These are phyloP conservation scores for Dichomitus squalens DNA, from an alignment of 1,284 basidiomycete species.

Conservation along the genomic window DNA sequence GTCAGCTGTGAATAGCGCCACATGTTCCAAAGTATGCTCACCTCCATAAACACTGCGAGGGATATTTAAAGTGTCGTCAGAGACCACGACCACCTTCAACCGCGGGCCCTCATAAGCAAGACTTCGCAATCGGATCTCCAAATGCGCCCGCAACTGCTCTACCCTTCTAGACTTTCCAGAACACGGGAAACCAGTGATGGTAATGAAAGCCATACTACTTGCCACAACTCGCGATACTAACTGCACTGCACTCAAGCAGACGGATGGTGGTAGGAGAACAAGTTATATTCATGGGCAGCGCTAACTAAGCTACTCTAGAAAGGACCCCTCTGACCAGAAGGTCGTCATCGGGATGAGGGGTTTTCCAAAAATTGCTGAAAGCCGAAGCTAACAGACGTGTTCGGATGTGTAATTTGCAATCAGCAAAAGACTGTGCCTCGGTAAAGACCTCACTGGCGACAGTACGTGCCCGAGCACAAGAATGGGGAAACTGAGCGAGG, in stretches of 20 bases:
- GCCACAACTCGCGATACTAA: too few species aligned
- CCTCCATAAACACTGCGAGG: slow-evolving; percentile 75
- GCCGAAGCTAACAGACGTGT: slow-evolving; percentile 40
- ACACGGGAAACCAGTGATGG: slow-evolving; percentile 88
- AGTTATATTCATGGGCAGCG: slow-evolving; percentile 14
- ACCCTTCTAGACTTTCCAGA: slow-evolving; percentile 86
- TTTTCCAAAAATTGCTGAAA: slow-evolving; percentile 40
- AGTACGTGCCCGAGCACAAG: slow-evolving; percentile 91
- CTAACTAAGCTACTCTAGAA: slow-evolving; percentile 3
- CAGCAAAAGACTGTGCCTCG: slow-evolving; percentile 84
- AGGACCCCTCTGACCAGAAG: slow-evolving; percentile 17
- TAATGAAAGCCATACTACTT: slow-evolving; percentile 89
- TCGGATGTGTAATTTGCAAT: slow-evolving; percentile 78
- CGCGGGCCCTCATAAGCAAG: slow-evolving; percentile 53
- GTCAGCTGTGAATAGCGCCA: background rate
- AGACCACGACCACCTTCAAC: slow-evolving; percentile 68
- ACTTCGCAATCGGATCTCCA: slow-evolving; percentile 59
- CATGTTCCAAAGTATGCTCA: slow-evolving; percentile 38
- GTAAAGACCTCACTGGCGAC: slow-evolving; percentile 89
- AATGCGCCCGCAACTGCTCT: slow-evolving; percentile 60
- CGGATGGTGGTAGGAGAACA: slow-evolving; percentile 13
- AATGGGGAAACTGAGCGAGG: slow-evolving; percentile 43
- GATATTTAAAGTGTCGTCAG: slow-evolving; percentile 77
- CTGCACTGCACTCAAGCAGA: background rate
- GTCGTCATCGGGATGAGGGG: slow-evolving; percentile 22